Evolutionary conservation across 2,329 filamentous ascomycete species (phyloP), one percentile per base, ranked within the genome.

Genomic region (Didymella segeticola): DNA sequence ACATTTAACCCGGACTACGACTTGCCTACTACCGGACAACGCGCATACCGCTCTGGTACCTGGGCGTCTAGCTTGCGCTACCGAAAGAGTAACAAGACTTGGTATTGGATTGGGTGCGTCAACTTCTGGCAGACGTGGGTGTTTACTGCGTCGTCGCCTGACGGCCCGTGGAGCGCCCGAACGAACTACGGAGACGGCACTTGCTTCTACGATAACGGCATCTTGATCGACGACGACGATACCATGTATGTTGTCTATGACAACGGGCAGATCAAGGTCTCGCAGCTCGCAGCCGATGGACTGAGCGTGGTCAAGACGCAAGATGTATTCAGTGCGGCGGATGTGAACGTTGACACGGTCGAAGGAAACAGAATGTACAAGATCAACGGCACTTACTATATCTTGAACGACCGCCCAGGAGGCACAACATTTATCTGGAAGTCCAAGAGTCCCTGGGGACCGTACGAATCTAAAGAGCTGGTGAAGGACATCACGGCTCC

Each of bases 321-420:
- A 53, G 57, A 72, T 17, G 79, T 86, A 3, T 82, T 79, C 61
- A 70, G 55, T 4, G 52, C 60, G 12, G 70, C 75, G 3, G 70
- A 77, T 23, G 70, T 68, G 6, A 66, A 66, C 6, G 70, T 68
- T 6, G 66, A 66, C 6, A 71, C 71, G 14, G 70, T 85, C 5
- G 83, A 86, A 60, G 82, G 83, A 3, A 75, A 77, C 6, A 76
- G 83, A 1, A 79, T 87, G 73, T 86, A 87, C 69, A 83, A 86
- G 60, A 79, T 78, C 54, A 79, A 84, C 39, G 82, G 80, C 0
- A 68, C 63, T 1, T 86, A 86, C 70, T 86, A 84, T 57, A 81
- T 87, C 50, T 76, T 83, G 23, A 70, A 78, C 7, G 81, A 80
- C 1, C 71, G 77, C 4, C 80, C 80, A 0, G 79, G 78, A 2